A percentile compares a stretch with the other conserved stretches of the same genome.
Conservation (phyloP, 2,329 filamentous ascomycete genomes). For the Monosporascus sp. region DNA sequence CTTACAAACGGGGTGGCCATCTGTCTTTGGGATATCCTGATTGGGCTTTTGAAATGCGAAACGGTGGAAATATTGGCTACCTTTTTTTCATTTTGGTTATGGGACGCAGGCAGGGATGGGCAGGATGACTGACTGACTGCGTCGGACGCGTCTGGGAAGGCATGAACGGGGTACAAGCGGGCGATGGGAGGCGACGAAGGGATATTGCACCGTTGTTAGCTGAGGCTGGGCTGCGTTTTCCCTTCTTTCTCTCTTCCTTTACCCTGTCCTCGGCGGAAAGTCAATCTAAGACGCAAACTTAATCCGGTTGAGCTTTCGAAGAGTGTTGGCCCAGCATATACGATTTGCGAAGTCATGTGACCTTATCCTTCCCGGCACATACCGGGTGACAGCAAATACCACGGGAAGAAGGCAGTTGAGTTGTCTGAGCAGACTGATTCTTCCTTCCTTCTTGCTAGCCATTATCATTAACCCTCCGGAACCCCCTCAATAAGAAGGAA, state of each 20-base stretch:
- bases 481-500: no score
- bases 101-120: constrained; percentile 6
- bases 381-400: background rate
- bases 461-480: no score
- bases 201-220: background rate
- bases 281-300: background rate
- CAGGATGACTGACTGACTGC: background rate
- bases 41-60: constrained; percentile 4
- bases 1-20: background rate
- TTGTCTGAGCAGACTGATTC: no score
- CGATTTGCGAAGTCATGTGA: background rate
- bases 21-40: background rate
- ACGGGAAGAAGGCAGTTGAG: no score
- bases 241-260: background rate
- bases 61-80: constrained; percentile 5
- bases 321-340: background rate
- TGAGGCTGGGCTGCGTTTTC: background rate
- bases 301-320: background rate
- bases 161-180: background rate
- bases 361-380: background rate
- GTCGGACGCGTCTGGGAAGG: background rate
- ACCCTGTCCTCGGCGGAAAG: background rate
- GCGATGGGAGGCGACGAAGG: background rate
- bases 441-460: no score
- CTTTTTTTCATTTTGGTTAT: background rate